Base-by-base conservation (phyloP, 2,329 filamentous ascomycete genomes). In the Phaeosphaeria sp. region DNA sequence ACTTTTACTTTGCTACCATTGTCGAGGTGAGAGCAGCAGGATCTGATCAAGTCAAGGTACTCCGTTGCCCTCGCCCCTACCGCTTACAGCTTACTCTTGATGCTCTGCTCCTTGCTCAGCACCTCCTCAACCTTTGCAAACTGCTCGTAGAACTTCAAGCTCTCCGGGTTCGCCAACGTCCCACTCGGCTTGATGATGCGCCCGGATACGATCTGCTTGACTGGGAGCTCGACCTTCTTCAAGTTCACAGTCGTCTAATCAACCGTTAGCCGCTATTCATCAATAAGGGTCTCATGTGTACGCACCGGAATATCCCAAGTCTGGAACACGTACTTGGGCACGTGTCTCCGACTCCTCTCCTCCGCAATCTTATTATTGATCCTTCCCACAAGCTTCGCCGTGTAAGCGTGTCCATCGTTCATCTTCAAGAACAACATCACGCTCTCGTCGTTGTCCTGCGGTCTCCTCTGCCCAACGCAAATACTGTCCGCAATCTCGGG, bases 161-260 rank as follows among this genome's bases (percentile, higher is more conserved):
- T 91, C 68, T 89, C 78, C 0, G 91, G 91, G 69, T 96, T 95
- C 52, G 90, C 77, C 68, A 95, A 76, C 3, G 91, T 94, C 1
- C 91, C 91, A 49, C 89, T 91, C 0, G 91, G 86, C 76, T 90
- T 92, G 71, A 95, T 86, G 22, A 79, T 85, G 66, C 88, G 87
- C 0, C 91, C 91, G 0, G 86, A 92, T 0, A 95, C 88, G 61
- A 95, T 95, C 71, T 91, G 89, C 79, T 95, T 95, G 27, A 95
- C 89, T 0, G 91, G 91, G 51, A 95, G 68, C 74, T 95, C 91
- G 3, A 95, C 91, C 76, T 95, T 95, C 75, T 95, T 95, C 49
- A 91, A 77, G 72, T 94, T 95, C 61, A 95, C 87, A 0, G 91
- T 95, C 0, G 88, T 91, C 87, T 92, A 47, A n/a, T 1, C 7